Evolutionary conservation across 2,329 filamentous ascomycete genomes (phyloP), one percentile per base, ranked within the genome.

Genomic region (Hypoxylon rubiginosum): DNA sequence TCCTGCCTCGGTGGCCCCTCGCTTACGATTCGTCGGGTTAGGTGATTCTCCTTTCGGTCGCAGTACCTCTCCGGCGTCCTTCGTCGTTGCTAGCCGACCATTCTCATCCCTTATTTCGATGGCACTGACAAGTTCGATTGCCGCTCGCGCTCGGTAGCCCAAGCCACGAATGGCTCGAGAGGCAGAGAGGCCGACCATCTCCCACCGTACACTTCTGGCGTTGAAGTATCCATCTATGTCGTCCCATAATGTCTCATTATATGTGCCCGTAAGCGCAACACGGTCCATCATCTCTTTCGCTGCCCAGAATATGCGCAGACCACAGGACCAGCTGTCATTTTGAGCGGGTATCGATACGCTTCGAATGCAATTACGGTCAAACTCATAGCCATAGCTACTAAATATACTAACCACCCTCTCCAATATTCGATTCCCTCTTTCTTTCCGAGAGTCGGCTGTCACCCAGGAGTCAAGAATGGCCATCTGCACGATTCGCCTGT

Each of bases 171-270:
- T 62, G 1, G 48, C 64, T 1, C 36, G 10, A 41, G 61, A 67
- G 10, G 71, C 71, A 50, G 62, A 67, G 9, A 66, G 59, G 19
- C 72, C 71, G 8, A 69, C 69, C 74, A 76, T 76, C 65, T 76
- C 73, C 53, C 64, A 69, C 32, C 74, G 70, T 30, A 71, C 66
- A 3, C 66, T 58, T 6, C 70, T 56, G 2, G 69, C 55, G 54
- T 74, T 67, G 30, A 74, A 71, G 69, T 69, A 75, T 17, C 70
- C 70, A 24, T 52, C 60, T 9, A 72, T 21, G 1, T 57, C 50
- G 3, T 21, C 8, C 71, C 71, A 75, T 21, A 75, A 24, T 0
- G 5, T 34, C 5, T 67, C 63, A n/a, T 59, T 2, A 24, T 71
- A 68, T 0, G 8, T 3, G 0, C n/a, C 9, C 51, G 63, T 66